Evolutionary conservation across 2,329 filamentous ascomycete species (phyloP).

Genomic region (Teratosphaeria epicoccoides): DNA sequence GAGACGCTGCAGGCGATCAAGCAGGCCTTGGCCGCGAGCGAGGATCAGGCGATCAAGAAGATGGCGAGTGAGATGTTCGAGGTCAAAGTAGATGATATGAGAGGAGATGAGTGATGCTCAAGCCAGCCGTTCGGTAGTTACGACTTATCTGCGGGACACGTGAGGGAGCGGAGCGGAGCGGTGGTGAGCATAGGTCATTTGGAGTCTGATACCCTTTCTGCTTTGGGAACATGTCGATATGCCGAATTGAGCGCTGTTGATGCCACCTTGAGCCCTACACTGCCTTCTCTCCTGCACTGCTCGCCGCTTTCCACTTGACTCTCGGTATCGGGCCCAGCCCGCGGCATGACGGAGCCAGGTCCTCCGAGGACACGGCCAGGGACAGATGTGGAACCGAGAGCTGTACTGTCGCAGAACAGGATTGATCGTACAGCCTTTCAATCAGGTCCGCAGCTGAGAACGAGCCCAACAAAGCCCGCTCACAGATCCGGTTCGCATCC

Average conservation of each 20-base stretch:
- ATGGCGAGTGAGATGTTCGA: slow-evolving; percentile 43
- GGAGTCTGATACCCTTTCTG: background rate
- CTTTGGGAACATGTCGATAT: slow-evolving; percentile 15
- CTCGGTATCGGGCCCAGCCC: too few relatives aligned
- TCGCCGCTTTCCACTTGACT: too few relatives aligned
- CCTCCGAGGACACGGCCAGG: too few relatives aligned
- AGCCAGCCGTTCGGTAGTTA: background rate
- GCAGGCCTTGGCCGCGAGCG: slow-evolving; percentile 42
- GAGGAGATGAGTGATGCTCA: background rate
- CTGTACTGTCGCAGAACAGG: too few relatives aligned
- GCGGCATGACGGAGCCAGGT: too few relatives aligned
- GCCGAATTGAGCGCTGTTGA: slow-evolving; percentile 15
- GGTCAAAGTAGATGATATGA: slow-evolving; percentile 26
- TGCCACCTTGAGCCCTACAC: slow-evolving; percentile 3
- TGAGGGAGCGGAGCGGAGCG: background rate
- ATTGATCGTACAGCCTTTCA: too few relatives aligned
- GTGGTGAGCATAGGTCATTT: background rate
- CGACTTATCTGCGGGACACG: background rate
- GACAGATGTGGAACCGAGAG: too few relatives aligned
- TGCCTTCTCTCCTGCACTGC: background rate
- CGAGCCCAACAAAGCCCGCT: background rate
- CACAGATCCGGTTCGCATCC: too few relatives aligned
- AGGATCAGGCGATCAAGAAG: slow-evolving; percentile 42
- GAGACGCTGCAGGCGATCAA: slow-evolving; percentile 49
- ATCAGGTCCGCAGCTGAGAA: too few relatives aligned